A percentile compares a stretch with the other conserved stretches of the same genome.
These are phyloP conservation scores for Fusarium begoniae DNA, from an alignment of 2,329 filamentous ascomycete genomes.

Conservation along the genomic window DNA sequence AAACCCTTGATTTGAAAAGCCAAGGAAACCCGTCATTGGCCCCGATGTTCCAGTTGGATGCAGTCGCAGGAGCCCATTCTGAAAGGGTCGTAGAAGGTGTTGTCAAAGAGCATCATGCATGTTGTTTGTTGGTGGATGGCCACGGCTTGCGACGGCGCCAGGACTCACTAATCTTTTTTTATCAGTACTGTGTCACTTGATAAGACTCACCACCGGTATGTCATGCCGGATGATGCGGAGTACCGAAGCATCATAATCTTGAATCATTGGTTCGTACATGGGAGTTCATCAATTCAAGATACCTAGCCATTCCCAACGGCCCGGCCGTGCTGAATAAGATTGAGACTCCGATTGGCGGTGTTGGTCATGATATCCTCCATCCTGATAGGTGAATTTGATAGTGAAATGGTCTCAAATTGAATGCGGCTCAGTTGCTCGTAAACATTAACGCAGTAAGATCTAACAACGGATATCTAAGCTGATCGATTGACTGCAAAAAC, in stretches of 20 bases:
- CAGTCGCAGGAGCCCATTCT: background rate
- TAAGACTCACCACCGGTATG: background rate
- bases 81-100: background rate
- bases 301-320: background rate
- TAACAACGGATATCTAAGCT: slow-evolving; percentile 44
- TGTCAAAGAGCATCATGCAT: background rate
- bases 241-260: background rate
- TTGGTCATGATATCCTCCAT: background rate
- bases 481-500: slow-evolving; percentile 36
- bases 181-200: slow-evolving; percentile 26
- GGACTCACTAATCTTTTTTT: background rate
- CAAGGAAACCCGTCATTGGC: background rate
- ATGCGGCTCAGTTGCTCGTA: slow-evolving; percentile 18
- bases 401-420: slow-evolving; percentile 36
- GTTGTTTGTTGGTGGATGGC: slow-evolving; percentile 19
- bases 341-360: background rate
- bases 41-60: background rate
- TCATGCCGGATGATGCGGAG: slow-evolving; percentile 3
- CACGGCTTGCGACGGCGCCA: slow-evolving; percentile 26
- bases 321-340: background rate
- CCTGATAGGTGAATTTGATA: background rate
- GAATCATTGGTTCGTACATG: background rate
- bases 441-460: slow-evolving; percentile 1
- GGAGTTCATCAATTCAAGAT: background rate
- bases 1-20: background rate